Conservation (phyloP, 371 early-diverging fungal species). For the Mucor velutinosus region DNA sequence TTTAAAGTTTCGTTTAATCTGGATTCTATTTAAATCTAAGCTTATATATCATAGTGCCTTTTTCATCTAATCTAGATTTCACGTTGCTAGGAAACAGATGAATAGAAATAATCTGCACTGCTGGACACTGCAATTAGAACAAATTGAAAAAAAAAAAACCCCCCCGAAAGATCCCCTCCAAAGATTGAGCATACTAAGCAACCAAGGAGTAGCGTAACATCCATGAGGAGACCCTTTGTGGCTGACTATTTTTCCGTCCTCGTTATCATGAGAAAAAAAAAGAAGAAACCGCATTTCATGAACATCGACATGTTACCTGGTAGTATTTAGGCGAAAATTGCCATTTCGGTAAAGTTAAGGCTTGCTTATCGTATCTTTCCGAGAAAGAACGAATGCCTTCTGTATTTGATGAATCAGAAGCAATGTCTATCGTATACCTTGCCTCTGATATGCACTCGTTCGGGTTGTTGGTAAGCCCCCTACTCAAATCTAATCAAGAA, state of each 20-base stretch:
- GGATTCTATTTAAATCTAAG: too few relatives aligned
- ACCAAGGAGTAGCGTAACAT: background rate
- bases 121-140: too few relatives aligned
- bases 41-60: too few relatives aligned
- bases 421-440: background rate
- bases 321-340: background rate
- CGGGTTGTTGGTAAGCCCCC: background rate
- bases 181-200: background rate
- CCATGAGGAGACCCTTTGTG: background rate
- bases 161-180: too few relatives aligned
- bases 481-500: background rate
- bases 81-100: too few relatives aligned
- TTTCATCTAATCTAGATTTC: too few relatives aligned
- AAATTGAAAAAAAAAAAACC: too few relatives aligned
- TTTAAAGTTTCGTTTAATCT: too few relatives aligned
- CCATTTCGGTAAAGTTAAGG: background rate
- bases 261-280: background rate
- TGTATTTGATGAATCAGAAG: background rate
- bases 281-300: background rate
- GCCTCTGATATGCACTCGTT: background rate
- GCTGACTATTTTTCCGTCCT: background rate
- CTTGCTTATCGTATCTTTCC: background rate
- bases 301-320: background rate
- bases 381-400: background rate
- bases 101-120: too few relatives aligned